Percentiles rank a stretch among this genome's conserved stretches.
phyloP scores from a whole-genome alignment of 495 filamentous ascomycete genomes.

The Penicillium goetzii region DNA sequence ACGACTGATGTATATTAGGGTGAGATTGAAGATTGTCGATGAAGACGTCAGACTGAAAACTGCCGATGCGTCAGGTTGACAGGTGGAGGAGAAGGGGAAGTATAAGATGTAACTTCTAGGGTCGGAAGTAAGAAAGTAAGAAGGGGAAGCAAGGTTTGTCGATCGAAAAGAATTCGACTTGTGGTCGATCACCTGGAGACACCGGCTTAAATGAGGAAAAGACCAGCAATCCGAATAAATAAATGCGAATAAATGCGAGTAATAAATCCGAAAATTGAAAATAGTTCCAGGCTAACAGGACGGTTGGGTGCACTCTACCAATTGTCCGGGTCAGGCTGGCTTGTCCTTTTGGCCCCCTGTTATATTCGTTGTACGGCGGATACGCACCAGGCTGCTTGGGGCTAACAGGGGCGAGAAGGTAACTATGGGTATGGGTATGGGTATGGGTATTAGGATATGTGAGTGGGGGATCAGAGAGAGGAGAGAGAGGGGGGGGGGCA shows the following conservation, averaged over 20 bases:
- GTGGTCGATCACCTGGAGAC: conserved; percentile 31
- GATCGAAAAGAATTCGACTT: conserved; percentile 25
- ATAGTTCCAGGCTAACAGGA: conserved; percentile 23
- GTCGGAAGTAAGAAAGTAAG: background rate
- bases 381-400: conserved; percentile 30
- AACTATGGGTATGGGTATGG: background rate
- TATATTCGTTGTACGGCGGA: conserved; percentile 32
- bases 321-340: conserved; percentile 27
- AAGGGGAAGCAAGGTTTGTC: conserved; percentile 29
- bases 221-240: background rate
- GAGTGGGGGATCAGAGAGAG: conserved; percentile 18
- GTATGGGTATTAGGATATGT: background rate
- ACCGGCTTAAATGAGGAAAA: conserved; percentile 31
- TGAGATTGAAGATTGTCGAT: background rate
- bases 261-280: conserved; percentile 11
- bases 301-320: conserved; percentile 34
- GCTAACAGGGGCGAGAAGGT: conserved; percentile 24
- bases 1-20: background rate
- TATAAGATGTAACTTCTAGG: conserved; percentile 18
- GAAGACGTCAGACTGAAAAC: background rate
- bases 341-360: conserved; percentile 34
- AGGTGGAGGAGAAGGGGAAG: conserved; percentile 14
- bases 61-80: conserved; percentile 3
- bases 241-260: background rate
- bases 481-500: background rate